Base-by-base conservation (phyloP, 1,139 yeast species). In the Candida anutae region DNA sequence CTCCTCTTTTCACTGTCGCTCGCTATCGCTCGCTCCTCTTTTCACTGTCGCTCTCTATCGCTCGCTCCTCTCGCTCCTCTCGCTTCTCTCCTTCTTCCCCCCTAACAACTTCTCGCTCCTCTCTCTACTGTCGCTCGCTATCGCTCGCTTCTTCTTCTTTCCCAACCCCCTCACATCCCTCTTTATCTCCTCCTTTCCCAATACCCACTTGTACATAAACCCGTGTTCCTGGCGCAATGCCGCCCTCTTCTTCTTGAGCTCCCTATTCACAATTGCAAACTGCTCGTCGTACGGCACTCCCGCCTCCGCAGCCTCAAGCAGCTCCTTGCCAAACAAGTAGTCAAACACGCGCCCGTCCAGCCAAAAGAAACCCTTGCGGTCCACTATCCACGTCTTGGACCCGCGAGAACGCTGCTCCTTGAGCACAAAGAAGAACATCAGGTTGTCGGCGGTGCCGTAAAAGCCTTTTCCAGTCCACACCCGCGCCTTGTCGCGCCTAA, bases 291-390 rank as follows among this genome's bases (percentile, higher is more conserved):
- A 77, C 3, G 82, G 75, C 32, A 78, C 62, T 1, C 90, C 90
- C 25, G 74, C 76, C 50, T 82, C 90, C 3, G 93, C 87, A 33
- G 71, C 81, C 13, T 77, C 80, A 14, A 83, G 49, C 1, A 83
- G 56, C 48, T 83, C 94, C 43, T 81, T 78, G 18, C 94, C 93
- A 44, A 84, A 80, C 16, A 84, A 46, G 31, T 74, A 72, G 52
- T 84, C 95, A 54, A 78, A 80, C 2, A 84, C 81, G 34, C 94
- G 64, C 5, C 94, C 95, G 50, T 84, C 94, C 19, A 90, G 85
- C 94, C 94, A 84, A 56, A 82, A 84, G 64, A 43, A 43, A 12
- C 94, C 94, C 44, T 76, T 78, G 39, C 95, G 64, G 49, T 84
- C 94, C 14, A 83, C 78, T 13, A 82, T 62, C 87, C 90, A 83